Evolutionary conservation across 345 rosid species (phyloP).

Genomic region (Eucalyptus fibrosa): DNA sequence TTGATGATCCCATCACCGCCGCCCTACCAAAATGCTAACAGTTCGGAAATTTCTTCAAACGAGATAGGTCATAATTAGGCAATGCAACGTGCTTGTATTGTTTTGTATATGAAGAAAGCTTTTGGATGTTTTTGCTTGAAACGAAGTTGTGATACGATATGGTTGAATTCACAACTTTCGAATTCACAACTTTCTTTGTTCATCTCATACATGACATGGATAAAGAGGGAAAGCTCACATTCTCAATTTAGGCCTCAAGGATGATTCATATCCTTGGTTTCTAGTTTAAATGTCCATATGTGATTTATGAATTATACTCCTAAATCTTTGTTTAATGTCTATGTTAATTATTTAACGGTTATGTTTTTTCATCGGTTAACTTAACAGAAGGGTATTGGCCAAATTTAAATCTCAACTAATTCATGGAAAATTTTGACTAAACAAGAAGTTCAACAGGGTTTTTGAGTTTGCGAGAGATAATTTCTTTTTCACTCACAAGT

Average conservation of each 20-base stretch:
- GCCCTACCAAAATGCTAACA: fast-evolving
- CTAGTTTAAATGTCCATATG: no score
- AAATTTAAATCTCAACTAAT: no score
- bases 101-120: neutral
- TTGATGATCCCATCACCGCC: fast-evolving
- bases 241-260: neutral
- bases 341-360: no score
- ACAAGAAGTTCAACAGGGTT: no score
- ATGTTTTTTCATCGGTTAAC: no score
- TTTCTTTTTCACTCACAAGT: no score
- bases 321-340: no score
- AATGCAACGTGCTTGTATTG: neutral
- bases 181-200: neutral
- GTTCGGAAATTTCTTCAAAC: neutral
- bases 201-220: neutral
- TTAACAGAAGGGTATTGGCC: no score
- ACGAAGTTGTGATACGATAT: neutral
- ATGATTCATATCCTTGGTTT: neutral
- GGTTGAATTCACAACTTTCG: neutral
- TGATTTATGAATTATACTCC: no score
- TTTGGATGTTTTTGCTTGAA: neutral
- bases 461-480: no score
- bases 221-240: neutral
- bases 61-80: neutral
- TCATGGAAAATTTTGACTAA: no score